Base-by-base conservation (phyloP, 306 rosid species). In the Lathyrus aphaca region DNA sequence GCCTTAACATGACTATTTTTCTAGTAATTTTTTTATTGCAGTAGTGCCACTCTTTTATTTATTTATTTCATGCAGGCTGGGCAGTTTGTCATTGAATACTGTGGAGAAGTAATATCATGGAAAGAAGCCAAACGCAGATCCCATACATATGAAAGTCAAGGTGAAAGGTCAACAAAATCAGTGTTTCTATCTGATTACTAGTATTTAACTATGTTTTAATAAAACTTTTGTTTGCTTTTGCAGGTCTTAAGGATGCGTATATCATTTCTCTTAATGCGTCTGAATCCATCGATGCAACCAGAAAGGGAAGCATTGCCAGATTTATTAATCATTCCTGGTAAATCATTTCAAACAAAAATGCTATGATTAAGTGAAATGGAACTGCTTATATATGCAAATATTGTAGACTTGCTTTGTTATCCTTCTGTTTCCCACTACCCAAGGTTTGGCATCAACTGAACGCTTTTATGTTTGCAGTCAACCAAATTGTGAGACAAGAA, bases 241-340 rank as follows among this genome's bases (percentile, higher is more conserved):
- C 89, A 93, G 98, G 96, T 73, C 82, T 94, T 72, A 87, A 70
- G 76, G 98, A 94, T 88, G 96, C 97, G 51, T 94, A 77, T 77
- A 94, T 90, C 68, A 94, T 94, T 71, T 88, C 80, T 82, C 98
- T 94, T 44, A 86, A 94, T 81, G 89, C 86, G 13, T 88, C 92
- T 44, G 97, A 94, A 76, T 88, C 97, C 12, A 90, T 94, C 65
- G 98, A 94, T 88, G 98, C 98, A 68, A 90, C 97, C 39, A 84
- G 79, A 77, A 94, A 90, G 81, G 97, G 98, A 79, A 94, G 97
- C 84, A 84, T 83, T 63, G 98, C 84, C 30, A 87, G 98, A 81
- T 94, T 94, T 81, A 94, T 90, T 64, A 90, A 94, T 77, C 98
- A 94, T 85, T 94, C 96, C 70, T 90, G 98, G 98, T 93, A 85